Evolutionary conservation across 2,329 filamentous ascomycete species (phyloP), one percentile per base, ranked within the genome.

Genomic region (Penicillium sp.): DNA sequence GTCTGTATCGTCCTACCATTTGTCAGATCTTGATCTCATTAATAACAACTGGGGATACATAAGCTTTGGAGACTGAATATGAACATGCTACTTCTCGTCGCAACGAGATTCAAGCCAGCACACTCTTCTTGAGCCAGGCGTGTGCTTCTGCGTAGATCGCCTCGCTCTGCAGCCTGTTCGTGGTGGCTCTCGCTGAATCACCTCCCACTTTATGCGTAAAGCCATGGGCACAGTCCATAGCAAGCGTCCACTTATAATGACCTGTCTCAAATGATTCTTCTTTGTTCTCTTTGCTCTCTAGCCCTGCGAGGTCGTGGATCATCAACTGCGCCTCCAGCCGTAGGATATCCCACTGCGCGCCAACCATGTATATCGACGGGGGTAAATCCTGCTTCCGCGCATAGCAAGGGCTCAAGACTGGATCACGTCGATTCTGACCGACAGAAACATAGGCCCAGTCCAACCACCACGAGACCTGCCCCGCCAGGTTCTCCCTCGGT

Each of bases 41-140:
- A n/a, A n/a, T n/a, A n/a, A n/a, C 21, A 23, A 23, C 7, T 23
- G 7, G 21, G 21, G 11, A 23, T 11, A 23, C 7, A 7, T 23
- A 11, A 23, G 21, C 7, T 23, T 11, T 23, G 11, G 7, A 7
- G 7, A 23, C 11, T 11, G 7, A 7, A 23, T 11, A 23, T 23
- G 7, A 7, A 23, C 11, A 23, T 23, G 7, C 7, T 11, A 7
- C 7, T 7, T 23, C 21, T 23, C 11, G 21, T 23, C 7, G n/a
- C n/a, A n/a, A n/a, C n/a, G n/a, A n/a, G n/a, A n/a, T n/a, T 23
- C 21, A 23, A 11, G 21, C 21, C 7, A 29, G 26, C 32, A 9
- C 26, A 29, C 13, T 8, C 66, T 60, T 33, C 68, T 65, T 78
- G 78, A 83, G 42, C 73, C 71, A 17, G 63, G 54, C 39, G 61